Percentiles rank a stretch among this genome's conserved stretches.
phyloP scores from a whole-genome alignment of 2,329 filamentous ascomycete genomes.

The Hypomyces perniciosus region DNA sequence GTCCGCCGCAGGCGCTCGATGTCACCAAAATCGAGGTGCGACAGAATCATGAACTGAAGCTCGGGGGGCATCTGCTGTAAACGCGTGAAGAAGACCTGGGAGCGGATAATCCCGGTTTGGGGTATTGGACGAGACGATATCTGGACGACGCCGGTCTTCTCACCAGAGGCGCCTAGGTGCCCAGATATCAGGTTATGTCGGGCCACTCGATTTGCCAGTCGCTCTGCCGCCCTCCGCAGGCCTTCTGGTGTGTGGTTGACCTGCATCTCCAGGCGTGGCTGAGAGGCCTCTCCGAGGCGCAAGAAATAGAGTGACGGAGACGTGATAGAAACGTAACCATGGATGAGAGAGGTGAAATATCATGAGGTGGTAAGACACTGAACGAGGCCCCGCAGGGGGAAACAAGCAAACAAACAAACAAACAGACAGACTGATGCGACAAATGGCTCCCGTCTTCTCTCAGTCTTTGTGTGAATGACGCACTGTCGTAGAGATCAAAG shows the following conservation, averaged over 20 bases:
- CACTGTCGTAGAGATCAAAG: no score
- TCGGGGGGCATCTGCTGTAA: slow-evolving; percentile 36
- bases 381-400: no score
- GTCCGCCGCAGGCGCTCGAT: slow-evolving; percentile 37
- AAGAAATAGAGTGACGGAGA: no score
- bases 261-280: not conserved
- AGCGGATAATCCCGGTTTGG: not conserved
- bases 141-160: not conserved
- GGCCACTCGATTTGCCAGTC: not conserved
- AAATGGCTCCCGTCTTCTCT: no score
- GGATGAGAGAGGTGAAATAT: no score
- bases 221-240: not conserved
- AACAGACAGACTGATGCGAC: no score
- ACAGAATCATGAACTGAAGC: slow-evolving; percentile 36
- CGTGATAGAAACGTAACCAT: not conserved
- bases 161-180: not conserved
- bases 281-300: not conserved
- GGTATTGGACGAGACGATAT: not conserved
- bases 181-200: not conserved
- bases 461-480: no score
- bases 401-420: no score
- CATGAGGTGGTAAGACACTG: no score
- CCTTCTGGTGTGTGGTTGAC: not conserved
- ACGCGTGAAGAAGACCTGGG: not conserved
- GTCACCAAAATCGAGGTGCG: slow-evolving; percentile 36